A percentile compares a stretch with the other conserved stretches of the same genome.
These are phyloP conservation scores for Lagenaria siceraria DNA, from an alignment of 306 rosid species.

Conservation along the genomic window DNA sequence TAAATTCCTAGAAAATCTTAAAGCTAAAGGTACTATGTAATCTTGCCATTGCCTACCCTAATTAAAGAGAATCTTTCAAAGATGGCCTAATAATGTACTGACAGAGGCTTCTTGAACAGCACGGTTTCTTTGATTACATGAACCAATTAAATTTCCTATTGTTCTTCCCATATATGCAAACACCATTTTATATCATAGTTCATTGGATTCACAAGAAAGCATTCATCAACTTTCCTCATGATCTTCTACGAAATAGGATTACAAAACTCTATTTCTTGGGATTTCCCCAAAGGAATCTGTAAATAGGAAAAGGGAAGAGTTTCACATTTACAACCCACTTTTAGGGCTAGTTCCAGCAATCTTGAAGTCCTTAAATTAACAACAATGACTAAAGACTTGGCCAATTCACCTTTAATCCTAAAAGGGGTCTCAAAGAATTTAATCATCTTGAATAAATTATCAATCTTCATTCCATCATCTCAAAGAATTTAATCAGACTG, in stretches of 20 bases:
- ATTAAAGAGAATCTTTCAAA: background rate
- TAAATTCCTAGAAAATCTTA: too few species aligned
- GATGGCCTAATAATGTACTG: background rate
- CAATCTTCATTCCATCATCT: background rate
- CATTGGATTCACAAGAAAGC: background rate
- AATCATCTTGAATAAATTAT: background rate
- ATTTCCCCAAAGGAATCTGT: background rate
- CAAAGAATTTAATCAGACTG: background rate
- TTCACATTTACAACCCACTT: background rate
- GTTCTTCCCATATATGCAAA: background rate
- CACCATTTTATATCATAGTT: background rate
- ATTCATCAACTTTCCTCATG: background rate
- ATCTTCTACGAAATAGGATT: background rate
- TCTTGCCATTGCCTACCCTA: background rate
- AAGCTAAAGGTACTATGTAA: background rate
- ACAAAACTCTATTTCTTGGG: background rate
- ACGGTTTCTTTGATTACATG: background rate
- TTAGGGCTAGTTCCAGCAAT: background rate
- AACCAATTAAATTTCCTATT: background rate
- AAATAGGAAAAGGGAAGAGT: background rate
- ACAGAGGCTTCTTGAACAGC: background rate
- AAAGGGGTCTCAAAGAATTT: background rate
- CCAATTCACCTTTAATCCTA: background rate
- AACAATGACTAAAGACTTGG: background rate
- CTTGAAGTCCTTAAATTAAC: background rate